These are phyloP conservation scores for Yamadazyma pseudoaaseri DNA, from an alignment of 1,139 yeast species.

Conservation along the genomic window DNA sequence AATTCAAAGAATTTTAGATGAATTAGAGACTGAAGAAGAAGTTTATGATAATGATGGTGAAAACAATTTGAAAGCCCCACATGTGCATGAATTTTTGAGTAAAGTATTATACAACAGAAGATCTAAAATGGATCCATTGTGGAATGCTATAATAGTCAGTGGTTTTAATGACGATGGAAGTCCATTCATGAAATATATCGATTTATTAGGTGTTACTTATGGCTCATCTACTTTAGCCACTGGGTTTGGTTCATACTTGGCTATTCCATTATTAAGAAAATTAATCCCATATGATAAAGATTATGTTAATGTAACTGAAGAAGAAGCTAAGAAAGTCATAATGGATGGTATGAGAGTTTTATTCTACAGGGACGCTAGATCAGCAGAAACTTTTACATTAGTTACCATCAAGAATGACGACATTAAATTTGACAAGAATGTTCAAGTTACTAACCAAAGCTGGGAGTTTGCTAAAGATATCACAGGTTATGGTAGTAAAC, in stretches of 20 bases:
- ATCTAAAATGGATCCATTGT: constrained; percentile 89
- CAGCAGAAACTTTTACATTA: constrained; percentile 79
- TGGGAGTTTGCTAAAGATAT: constrained; percentile 93
- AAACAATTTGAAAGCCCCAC: constrained; percentile 75
- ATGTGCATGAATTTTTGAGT: constrained; percentile 84
- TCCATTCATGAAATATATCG: constrained; percentile 81
- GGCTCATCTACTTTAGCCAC: constrained; percentile 89
- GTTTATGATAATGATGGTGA: constrained; percentile 72
- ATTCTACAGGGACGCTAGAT: constrained; percentile 95
- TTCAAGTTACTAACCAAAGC: constrained; percentile 70
- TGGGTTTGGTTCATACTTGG: constrained; percentile 95
- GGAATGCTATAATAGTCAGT: constrained; percentile 93
- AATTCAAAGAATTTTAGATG: constrained; percentile 70
- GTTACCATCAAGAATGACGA: constrained; percentile 61
- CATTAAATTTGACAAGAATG: constrained; percentile 61
- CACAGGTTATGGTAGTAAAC: constrained; percentile 80
- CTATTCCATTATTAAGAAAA: constrained; percentile 86
- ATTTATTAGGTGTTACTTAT: constrained; percentile 87
- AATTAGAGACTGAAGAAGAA: constrained; percentile 70
- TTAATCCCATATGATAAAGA: constrained; percentile 80
- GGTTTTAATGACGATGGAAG: constrained; percentile 72
- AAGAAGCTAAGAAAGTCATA: constrained; percentile 71
- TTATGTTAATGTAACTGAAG: constrained; percentile 64
- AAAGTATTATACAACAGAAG: constrained; percentile 85
- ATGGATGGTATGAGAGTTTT: constrained; percentile 91